These are phyloP conservation scores for Calonectria leucothoes DNA, from an alignment of 2,329 filamentous ascomycete species.

Conservation along the genomic window DNA sequence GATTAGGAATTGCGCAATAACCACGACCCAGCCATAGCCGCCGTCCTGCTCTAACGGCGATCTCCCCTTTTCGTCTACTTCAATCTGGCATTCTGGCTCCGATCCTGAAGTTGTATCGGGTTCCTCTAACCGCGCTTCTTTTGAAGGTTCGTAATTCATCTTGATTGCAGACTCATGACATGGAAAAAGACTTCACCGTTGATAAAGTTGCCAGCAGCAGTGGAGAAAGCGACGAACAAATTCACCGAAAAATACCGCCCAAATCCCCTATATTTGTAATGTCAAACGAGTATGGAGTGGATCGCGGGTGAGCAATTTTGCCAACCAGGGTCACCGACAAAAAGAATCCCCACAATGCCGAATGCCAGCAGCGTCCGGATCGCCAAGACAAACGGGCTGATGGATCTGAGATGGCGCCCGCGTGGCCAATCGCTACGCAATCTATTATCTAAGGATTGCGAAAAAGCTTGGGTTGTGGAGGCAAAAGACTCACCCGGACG, in stretches of 20 bases:
- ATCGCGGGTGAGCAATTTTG: neutral
- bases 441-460: neutral
- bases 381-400: neutral
- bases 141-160: neutral
- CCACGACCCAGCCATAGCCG: slow-evolving; percentile 2
- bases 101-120: neutral
- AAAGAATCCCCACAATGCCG: slow-evolving; percentile 1
- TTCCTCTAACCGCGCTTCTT: neutral
- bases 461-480: neutral
- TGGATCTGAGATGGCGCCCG: neutral
- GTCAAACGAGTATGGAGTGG: neutral
- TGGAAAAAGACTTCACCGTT: neutral
- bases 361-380: slow-evolving; percentile 1
- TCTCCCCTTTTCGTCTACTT: neutral
- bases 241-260: neutral
- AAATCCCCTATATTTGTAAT: neutral
- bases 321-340: neutral
- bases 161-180: neutral
- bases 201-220: neutral
- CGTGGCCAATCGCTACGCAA: neutral
- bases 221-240: neutral
- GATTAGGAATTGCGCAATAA: slow-evolving; percentile 6
- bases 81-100: neutral
- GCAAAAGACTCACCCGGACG: neutral
- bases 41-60: neutral